Conservation (phyloP, 129 eudicot species). For the Tanacetum coccineum region DNA sequence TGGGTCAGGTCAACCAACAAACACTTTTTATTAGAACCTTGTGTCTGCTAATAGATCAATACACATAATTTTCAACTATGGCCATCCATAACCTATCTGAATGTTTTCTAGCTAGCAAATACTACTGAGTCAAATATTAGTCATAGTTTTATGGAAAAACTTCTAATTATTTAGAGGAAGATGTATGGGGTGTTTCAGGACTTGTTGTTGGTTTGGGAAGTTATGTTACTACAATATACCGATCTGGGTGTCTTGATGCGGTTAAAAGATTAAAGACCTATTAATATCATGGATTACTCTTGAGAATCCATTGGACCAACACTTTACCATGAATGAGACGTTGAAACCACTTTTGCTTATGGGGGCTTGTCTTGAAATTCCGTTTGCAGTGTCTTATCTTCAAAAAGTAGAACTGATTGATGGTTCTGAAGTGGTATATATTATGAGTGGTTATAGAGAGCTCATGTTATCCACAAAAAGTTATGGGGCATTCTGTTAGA, state of each 20-base stretch:
- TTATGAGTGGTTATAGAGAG: constrained; percentile 40
- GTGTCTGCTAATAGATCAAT: constrained; percentile 49
- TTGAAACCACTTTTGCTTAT: constrained; percentile 34
- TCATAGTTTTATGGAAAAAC: constrained; percentile 13
- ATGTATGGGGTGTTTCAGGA: constrained; percentile 92
- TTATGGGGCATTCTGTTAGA: constrained; percentile 50
- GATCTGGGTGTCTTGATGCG: constrained; percentile 64
- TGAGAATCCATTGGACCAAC: constrained; percentile 19
- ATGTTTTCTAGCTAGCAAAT: constrained; percentile 40
- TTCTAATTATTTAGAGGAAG: constrained; percentile 59
- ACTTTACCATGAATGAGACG: too few species aligned
- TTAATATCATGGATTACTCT: constrained; percentile 62
- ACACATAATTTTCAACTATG: constrained; percentile 41
- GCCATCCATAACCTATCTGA: constrained; percentile 44
- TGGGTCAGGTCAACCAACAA: too few species aligned
- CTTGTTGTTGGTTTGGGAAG: constrained; percentile 75
- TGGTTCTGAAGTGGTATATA: constrained; percentile 47
- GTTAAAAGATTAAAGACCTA: constrained; percentile 47
- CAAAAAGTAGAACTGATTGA: constrained; percentile 74
- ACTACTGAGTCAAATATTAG: constrained; percentile 24
- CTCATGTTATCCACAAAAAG: constrained; percentile 51
- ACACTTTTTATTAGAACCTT: constrained; percentile 53
- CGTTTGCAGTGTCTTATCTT: constrained; percentile 57
- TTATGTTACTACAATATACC: constrained; percentile 62
- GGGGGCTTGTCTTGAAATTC: constrained; percentile 82